Conservation (phyloP, 306 rosid species). For the Castanea sativa region DNA sequence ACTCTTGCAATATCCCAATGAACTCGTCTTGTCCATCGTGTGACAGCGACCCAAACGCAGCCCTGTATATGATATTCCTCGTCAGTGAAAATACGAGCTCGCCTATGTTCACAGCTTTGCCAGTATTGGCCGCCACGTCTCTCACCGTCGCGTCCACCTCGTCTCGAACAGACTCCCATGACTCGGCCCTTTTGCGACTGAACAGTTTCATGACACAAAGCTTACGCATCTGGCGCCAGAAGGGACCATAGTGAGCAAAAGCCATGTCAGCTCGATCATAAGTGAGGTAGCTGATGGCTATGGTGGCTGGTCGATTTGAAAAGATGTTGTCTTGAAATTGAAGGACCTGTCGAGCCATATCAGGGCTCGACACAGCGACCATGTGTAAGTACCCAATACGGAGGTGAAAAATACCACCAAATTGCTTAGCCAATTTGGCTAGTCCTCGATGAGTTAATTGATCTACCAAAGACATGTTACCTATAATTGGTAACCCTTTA, state of each 20-base stretch:
- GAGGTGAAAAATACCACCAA: slow-evolving; percentile 78
- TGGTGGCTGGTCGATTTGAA: slow-evolving; percentile 78
- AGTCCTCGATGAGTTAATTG: slow-evolving; percentile 83
- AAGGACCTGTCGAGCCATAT: slow-evolving; percentile 72
- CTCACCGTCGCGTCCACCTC: slow-evolving; percentile 56
- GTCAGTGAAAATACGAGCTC: slow-evolving; percentile 64
- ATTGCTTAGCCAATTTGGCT: slow-evolving; percentile 50
- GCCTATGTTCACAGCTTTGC: slow-evolving; percentile 52
- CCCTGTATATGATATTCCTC: slow-evolving; percentile 61
- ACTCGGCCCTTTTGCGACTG: slow-evolving; percentile 79
- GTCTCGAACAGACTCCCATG: slow-evolving; percentile 73
- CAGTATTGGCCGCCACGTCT: slow-evolving; percentile 18
- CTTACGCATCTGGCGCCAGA: slow-evolving; percentile 92
- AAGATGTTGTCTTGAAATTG: slow-evolving; percentile 74
- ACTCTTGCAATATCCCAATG: slow-evolving; percentile 70
- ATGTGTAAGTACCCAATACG: slow-evolving; percentile 76
- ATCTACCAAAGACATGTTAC: slow-evolving; percentile 77
- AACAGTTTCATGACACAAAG: slow-evolving; percentile 84
- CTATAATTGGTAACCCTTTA: slow-evolving; percentile 65
- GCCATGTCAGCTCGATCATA: slow-evolving; percentile 94
- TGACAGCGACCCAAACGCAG: slow-evolving; percentile 67
- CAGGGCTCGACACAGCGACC: slow-evolving; percentile 57
- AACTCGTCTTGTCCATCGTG: slow-evolving; percentile 74
- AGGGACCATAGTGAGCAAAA: slow-evolving; percentile 87
- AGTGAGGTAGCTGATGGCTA: slow-evolving; percentile 81